Evolutionary conservation across 345 rosid species (phyloP), one percentile per base, ranked within the genome.

Genomic region (Melaleuca alternifolia): DNA sequence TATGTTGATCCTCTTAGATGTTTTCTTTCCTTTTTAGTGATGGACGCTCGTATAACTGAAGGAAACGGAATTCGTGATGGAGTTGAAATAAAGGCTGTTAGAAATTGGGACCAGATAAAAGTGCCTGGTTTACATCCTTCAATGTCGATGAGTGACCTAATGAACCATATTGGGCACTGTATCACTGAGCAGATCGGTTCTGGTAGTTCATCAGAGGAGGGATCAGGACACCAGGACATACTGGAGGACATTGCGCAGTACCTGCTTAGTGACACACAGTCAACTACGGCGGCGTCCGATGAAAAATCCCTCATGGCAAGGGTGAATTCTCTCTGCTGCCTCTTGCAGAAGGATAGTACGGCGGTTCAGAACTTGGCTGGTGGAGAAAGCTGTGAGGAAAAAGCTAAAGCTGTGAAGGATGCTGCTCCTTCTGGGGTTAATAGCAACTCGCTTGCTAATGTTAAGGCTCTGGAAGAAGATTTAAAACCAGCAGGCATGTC

Each of bases 231-330:
- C 90, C 89, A 87, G 86, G 95, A 89, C 82, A 92, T 92, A 65
- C 89, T 98, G 84, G 96, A 95, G 91, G 94, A 90, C 90, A 90
- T 98, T 86, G 95, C 96, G n/a, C 97, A 95, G 88, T 96, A 93
- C 87, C 93, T 98, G 83, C 95, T 98, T 33, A 95, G 94, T 84
- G 98, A 98, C 86, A 92, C 92, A 86, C 99, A 96, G 85, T 88
- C 90, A 41, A 89, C 96, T 75, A 62, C 94, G 77, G 75, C 96
- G 77, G 86, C 94, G 16, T 94, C 98, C 62, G 99, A 98, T 86
- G 99, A 98, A 92, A 95, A 95, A 88, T 93, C 92, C 88, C 97
- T 98, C 53, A 98, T 98, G 98, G 93, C 99, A 61, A 93, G 99
- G 91, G 99, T 98, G 88, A 94, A 98, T 89, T 98, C 99, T 86